Base-by-base conservation (phyloP, 2,329 filamentous ascomycete species). In the Conoideocrella luteorostrata region DNA sequence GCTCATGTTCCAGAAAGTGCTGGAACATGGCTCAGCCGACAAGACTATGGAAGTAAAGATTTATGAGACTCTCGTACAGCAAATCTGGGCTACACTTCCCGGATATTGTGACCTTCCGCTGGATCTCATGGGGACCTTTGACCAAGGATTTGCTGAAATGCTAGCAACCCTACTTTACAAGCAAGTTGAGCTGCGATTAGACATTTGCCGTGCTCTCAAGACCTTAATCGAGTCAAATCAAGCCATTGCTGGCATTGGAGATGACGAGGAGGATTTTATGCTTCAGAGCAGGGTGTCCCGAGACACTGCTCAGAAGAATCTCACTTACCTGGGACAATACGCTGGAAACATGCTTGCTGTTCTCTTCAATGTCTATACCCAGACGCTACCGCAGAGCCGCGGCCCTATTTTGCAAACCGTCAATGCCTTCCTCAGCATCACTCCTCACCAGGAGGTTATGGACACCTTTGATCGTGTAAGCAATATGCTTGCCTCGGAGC, bases 21-120 rank as follows among this genome's bases (percentile, higher is more conserved):
- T 95, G 37, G 84, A 95, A 49, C 86, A 94, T 55, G 87, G 86
- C 12, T 71, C 78, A 18, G 81, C 80, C 12, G 86, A 91, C 59
- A 96, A 95, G 73, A 93, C 88, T 0, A 90, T 95, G 77, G 89
- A 97, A 62, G 78, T 93, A 59, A 98, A 98, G 72, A 94, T 98
- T 47, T 98, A 93, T 61, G 91, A 98, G 67, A 97, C 93, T 0
- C 72, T 98, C 4, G 88, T 98, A 7, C 86, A 94, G 53, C 93
- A 98, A 60, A 90, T 91, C 33, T 98, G 93, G 93, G 88, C 88
- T 1, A 84, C 86, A 41, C 75, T 98, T 13, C 91, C 93, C 0
- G 93, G 93, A 2, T 98, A 96, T 68, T 97, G 93, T 62, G 88
- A 96, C 60, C 70, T 96, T 43, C 91, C 93, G 2, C 67, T 95